Evolutionary conservation across 75 land plant species (phyloP).

Genomic region (Pinus albicaulis): DNA sequence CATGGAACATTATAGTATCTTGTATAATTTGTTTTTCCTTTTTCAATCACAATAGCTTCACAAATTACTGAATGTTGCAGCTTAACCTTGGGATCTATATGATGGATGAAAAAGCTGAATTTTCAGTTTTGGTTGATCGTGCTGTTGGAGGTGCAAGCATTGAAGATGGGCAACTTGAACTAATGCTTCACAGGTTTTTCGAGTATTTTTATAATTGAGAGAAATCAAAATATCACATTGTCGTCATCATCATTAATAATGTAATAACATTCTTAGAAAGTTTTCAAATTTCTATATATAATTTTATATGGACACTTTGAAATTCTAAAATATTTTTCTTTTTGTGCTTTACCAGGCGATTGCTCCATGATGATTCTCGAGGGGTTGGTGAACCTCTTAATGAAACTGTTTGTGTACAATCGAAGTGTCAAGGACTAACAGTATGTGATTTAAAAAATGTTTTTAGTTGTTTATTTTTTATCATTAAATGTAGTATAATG

Average conservation of each 20-base stretch:
- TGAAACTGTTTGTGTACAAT: constrained; percentile 44
- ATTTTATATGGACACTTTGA: neutral
- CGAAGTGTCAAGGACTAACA: constrained; percentile 53
- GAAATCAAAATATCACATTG: neutral
- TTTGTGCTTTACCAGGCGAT: constrained; percentile 33
- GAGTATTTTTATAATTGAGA: neutral
- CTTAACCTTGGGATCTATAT: constrained; percentile 72
- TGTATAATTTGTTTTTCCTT: neutral
- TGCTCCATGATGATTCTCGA: constrained; percentile 56
- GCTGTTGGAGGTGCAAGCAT: constrained; percentile 75
- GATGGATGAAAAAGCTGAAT: constrained; percentile 52
- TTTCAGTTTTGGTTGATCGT: constrained; percentile 80
- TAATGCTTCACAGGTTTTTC: constrained; percentile 75
- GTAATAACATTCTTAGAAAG: neutral
- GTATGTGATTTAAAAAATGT: constrained; percentile 25
- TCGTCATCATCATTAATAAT: neutral
- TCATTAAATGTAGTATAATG: neutral
- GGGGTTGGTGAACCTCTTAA: constrained; percentile 78
- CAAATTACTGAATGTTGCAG: constrained; percentile 19
- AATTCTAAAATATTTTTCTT: neutral
- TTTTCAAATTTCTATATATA: neutral
- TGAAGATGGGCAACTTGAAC: constrained; percentile 66
- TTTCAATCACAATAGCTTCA: neutral
- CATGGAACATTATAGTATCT: neutral
- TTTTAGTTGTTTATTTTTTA: neutral